Conservation (phyloP, 2,329 filamentous ascomycete genomes). For the Aspergillus ruber region DNA sequence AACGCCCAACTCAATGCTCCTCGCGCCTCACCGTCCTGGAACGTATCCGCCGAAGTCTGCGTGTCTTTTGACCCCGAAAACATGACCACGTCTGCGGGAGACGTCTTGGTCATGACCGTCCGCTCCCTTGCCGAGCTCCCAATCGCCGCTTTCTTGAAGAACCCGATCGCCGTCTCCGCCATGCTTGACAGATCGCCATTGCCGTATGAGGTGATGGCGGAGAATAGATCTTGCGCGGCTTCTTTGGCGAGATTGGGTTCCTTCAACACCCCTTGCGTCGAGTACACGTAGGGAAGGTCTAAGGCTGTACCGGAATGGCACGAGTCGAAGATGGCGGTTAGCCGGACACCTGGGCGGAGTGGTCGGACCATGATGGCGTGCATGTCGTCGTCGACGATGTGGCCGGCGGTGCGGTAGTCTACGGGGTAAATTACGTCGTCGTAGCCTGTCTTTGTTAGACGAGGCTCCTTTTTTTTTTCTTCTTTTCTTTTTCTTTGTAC, state of each 20-base stretch:
- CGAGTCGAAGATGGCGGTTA: slow-evolving; percentile 63
- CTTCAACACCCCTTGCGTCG: slow-evolving; percentile 60
- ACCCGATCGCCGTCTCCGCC: slow-evolving; percentile 68
- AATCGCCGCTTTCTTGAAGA: slow-evolving; percentile 80
- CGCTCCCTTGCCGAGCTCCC: slow-evolving; percentile 73
- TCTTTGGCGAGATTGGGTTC: slow-evolving; percentile 63
- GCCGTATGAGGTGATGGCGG: slow-evolving; percentile 67
- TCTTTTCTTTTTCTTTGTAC: not conserved
- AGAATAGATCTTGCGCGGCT: slow-evolving; percentile 57
- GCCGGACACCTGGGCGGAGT: slow-evolving; percentile 77
- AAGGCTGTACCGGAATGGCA: slow-evolving; percentile 62
- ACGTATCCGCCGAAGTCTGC: slow-evolving; percentile 83
- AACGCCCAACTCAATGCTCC: slow-evolving; percentile 98
- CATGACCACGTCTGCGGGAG: slow-evolving; percentile 92
- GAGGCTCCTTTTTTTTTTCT: not conserved
- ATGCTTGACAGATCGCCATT: slow-evolving; percentile 77
- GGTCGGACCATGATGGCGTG: slow-evolving; percentile 70
- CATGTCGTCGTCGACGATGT: slow-evolving; percentile 74
- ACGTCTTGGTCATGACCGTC: slow-evolving; percentile 82
- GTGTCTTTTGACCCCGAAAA: slow-evolving; percentile 95
- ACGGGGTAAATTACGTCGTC: slow-evolving; percentile 76
- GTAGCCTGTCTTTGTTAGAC: slow-evolving; percentile 37
- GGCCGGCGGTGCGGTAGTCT: slow-evolving; percentile 61
- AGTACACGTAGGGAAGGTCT: slow-evolving; percentile 63
- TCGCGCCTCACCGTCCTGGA: slow-evolving; percentile 79